Evolutionary conservation across 1,284 basidiomycete genomes (phyloP).

Genomic region (Malassezia slooffiae): DNA sequence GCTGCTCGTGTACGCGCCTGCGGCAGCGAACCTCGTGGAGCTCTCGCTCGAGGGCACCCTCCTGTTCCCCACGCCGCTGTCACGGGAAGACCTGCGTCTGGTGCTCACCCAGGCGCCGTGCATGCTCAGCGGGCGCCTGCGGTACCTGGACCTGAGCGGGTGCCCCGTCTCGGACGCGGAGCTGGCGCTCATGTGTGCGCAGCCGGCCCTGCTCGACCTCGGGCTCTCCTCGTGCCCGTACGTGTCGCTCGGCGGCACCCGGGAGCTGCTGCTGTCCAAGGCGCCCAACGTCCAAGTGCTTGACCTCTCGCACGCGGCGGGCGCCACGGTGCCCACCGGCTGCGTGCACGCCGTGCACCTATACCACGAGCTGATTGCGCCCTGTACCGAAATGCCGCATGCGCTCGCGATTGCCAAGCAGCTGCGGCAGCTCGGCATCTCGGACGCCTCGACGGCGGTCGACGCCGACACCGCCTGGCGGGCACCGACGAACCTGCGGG

Average conservation of each 20-base stretch:
- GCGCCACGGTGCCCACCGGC: slow-evolving; percentile 44
- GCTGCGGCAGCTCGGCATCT: slow-evolving; percentile 33
- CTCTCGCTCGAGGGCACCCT: slow-evolving; percentile 79
- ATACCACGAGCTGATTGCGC: slow-evolving; percentile 50
- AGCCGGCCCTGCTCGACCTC: slow-evolving; percentile 59
- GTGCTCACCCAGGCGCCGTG: slow-evolving; percentile 69
- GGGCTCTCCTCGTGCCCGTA: slow-evolving; percentile 66
- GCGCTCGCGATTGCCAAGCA: slow-evolving; percentile 32
- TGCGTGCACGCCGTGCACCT: slow-evolving; percentile 52
- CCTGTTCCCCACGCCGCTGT: slow-evolving; percentile 71
- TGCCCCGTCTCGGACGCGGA: slow-evolving; percentile 57
- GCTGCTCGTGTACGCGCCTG: slow-evolving; percentile 26
- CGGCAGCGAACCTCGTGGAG: slow-evolving; percentile 55
- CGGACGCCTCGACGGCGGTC: slow-evolving; percentile 35
- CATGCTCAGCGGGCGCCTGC: slow-evolving; percentile 63
- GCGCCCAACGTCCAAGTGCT: slow-evolving; percentile 74
- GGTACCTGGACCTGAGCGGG: slow-evolving; percentile 82
- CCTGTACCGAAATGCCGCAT: slow-evolving; percentile 33
- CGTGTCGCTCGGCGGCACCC: slow-evolving; percentile 59
- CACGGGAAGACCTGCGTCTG: slow-evolving; percentile 57
- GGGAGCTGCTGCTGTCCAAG: slow-evolving; percentile 60
- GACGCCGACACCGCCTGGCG: slow-evolving; percentile 8
- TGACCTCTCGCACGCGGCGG: slow-evolving; percentile 61
- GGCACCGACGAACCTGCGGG: slow-evolving; percentile 60
- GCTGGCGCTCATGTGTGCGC: slow-evolving; percentile 54